Percentiles rank a stretch among this genome's conserved stretches.
phyloP scores from a whole-genome alignment of 2,329 filamentous ascomycete species.

The Diaporthe sp. region DNA sequence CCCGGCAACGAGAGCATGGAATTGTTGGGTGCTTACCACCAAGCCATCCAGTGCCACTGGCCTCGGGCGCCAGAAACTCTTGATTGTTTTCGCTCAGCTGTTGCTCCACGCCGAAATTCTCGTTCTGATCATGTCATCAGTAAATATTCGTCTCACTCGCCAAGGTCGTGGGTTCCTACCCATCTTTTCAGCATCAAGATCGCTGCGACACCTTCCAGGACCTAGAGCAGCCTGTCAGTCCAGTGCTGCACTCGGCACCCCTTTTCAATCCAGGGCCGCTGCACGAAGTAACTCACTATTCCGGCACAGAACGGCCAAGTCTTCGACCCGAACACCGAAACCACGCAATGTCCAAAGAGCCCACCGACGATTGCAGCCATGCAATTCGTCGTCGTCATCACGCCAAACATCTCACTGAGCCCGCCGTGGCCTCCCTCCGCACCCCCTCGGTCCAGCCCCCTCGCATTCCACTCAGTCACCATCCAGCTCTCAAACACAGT shows the following conservation, averaged over 20 bases:
- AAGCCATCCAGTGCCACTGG: slow-evolving; percentile 11
- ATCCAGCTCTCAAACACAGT: slow-evolving; percentile 72
- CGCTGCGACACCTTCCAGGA: slow-evolving; percentile 46
- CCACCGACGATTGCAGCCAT: slow-evolving; percentile 66
- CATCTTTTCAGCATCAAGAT: slow-evolving; percentile 49
- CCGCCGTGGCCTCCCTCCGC: slow-evolving; percentile 47
- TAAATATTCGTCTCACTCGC: no score
- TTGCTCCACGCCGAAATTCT: slow-evolving; percentile 38
- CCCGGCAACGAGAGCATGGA: not conserved
- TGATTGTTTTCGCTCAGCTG: not conserved
- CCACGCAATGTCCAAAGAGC: slow-evolving; percentile 63
- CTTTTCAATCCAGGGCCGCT: no score
- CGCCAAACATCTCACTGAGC: slow-evolving; percentile 64
- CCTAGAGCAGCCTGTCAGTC: slow-evolving; percentile 39
- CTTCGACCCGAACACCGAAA: slow-evolving; percentile 60
- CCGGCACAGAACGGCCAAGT: slow-evolving; percentile 64
- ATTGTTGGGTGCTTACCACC: slow-evolving; percentile 25
- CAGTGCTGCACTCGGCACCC: not conserved
- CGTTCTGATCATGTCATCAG: slow-evolving; percentile 33
- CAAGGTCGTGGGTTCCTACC: slow-evolving; percentile 35
- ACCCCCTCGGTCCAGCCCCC: slow-evolving; percentile 53
- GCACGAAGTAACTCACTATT: slow-evolving; percentile 45
- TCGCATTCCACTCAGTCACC: slow-evolving; percentile 66
- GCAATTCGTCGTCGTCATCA: slow-evolving; percentile 65
- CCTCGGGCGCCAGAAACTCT: not conserved